Percentiles rank a stretch among this genome's conserved stretches.
Conservation (phyloP, 2,329 filamentous ascomycete genomes). For the Venturia effusa region DNA sequence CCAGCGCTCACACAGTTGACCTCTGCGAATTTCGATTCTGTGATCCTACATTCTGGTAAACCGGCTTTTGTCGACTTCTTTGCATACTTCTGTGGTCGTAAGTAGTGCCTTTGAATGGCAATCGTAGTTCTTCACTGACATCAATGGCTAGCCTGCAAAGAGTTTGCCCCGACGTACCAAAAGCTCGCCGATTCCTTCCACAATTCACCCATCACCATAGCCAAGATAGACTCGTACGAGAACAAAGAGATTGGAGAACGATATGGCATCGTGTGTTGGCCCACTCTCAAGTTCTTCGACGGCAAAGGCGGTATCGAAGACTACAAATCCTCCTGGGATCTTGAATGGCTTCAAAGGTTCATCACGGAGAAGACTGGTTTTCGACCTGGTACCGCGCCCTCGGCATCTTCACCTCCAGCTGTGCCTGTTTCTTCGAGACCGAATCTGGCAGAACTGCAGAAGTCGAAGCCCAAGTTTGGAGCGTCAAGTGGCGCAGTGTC, state of each 20-base stretch:
- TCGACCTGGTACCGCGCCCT: slow-evolving; percentile 5
- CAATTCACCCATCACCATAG: slow-evolving; percentile 72
- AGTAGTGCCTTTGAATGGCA: slow-evolving; percentile 87
- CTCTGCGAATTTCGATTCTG: slow-evolving; percentile 80
- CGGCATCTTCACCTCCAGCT: slow-evolving; percentile 32
- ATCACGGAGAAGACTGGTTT: slow-evolving; percentile 80
- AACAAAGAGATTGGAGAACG: slow-evolving; percentile 69
- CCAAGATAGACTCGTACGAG: slow-evolving; percentile 90
- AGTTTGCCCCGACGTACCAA: slow-evolving; percentile 82
- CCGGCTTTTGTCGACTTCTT: slow-evolving; percentile 97
- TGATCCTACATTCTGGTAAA: slow-evolving; percentile 85
- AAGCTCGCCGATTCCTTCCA: slow-evolving; percentile 71
- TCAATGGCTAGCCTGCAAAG: slow-evolving; percentile 79
- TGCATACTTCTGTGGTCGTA: slow-evolving; percentile 97
- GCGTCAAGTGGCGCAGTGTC: background rate
- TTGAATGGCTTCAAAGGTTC: slow-evolving; percentile 64
- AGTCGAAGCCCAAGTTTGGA: slow-evolving; percentile 34
- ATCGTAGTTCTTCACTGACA: slow-evolving; percentile 56
- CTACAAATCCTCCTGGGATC: slow-evolving; percentile 63
- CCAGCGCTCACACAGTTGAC: slow-evolving; percentile 51
- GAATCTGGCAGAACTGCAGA: slow-evolving; percentile 45
- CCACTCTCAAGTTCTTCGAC: slow-evolving; percentile 96
- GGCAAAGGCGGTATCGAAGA: slow-evolving; percentile 62
- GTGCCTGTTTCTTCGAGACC: slow-evolving; percentile 45
- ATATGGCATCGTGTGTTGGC: slow-evolving; percentile 75